Evolutionary conservation across 805 yeast species (phyloP), one percentile per base, ranked within the genome.

Genomic region (Ogataea thermomethanolica): DNA sequence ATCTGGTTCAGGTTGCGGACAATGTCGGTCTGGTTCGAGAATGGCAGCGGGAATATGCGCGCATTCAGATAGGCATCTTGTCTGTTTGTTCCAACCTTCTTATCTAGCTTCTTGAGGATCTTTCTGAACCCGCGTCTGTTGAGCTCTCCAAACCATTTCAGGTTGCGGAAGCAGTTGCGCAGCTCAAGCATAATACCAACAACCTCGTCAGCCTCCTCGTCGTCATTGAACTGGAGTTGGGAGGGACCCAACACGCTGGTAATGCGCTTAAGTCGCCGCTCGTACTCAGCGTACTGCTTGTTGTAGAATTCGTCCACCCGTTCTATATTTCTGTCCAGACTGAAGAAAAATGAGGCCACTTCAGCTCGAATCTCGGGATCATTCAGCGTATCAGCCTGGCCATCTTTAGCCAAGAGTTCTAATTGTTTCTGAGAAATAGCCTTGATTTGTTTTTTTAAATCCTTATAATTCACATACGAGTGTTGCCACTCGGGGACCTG

Each of bases 401-500:
- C 21, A 53, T 53, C 40, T 42, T 55, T 17, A 40, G 37, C 35
- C 11, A 46, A 36, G 4, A 64, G 51, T 21, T 59, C 62, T 31
- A 62, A 55, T 51, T 77, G 77, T 33, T 67, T 67, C 4, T 48
- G 49, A 24, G 71, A 74, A 17, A 86, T 75, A 29, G 70, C 73
- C 59, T 86, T 86, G 64, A 91, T 85, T 53, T 78, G 76, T 55
- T 84, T 81, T 67, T 91, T 91, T 51, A 91, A 70, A 35, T 74
- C 78, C 61, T 89, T 91, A 65, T 91, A 91, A 65, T 87, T 84
- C 71, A 91, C 76, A 56, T 91, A 91, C 54, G 74, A 74, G 43
- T 77, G 75, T 35, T 79, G 71, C 98, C 98, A 91, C 64, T 89
- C 96, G 3, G 97, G 97, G 42, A 90, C 88, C 69, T 89, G 95